Conservation (phyloP, 2,329 filamentous ascomycete species). For the Alternaria ventricosa region DNA sequence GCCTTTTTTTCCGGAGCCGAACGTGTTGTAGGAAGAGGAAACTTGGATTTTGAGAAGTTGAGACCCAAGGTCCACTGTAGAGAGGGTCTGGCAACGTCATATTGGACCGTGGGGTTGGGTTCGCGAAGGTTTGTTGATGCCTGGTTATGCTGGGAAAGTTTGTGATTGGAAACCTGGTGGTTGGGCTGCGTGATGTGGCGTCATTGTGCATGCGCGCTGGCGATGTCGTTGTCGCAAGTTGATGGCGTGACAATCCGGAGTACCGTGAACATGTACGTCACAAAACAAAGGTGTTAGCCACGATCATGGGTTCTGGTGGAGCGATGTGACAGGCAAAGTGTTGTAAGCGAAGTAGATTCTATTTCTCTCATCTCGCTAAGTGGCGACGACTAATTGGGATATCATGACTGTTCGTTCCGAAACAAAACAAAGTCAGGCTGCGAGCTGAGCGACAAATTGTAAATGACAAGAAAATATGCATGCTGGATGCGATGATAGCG, state of each 20-base stretch:
- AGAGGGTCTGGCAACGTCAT: slow-evolving; percentile 1
- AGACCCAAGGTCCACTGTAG: background rate
- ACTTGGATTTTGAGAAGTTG: background rate
- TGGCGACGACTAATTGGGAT: background rate
- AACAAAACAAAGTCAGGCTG: slow-evolving; percentile 1
- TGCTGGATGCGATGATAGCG: slow-evolving; percentile 25
- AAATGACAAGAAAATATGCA: slow-evolving; percentile 7
- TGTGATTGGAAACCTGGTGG: background rate
- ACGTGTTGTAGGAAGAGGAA: background rate
- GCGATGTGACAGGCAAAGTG: background rate
- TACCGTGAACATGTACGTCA: background rate
- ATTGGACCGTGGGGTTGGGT: background rate
- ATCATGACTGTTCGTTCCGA: slow-evolving; percentile 1
- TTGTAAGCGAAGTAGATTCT: background rate
- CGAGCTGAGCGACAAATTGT: background rate
- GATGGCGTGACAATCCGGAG: background rate
- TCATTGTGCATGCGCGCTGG: background rate
- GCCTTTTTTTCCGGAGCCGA: background rate
- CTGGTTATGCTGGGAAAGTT: background rate
- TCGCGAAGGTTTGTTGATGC: background rate
- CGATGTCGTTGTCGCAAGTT: background rate
- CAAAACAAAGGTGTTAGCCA: background rate
- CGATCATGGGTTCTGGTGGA: background rate
- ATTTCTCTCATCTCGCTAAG: background rate
- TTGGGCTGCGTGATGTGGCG: background rate